These are phyloP conservation scores for Cystofilobasidium capitatum DNA, from an alignment of 768 basidiomycete genomes.

Conservation along the genomic window DNA sequence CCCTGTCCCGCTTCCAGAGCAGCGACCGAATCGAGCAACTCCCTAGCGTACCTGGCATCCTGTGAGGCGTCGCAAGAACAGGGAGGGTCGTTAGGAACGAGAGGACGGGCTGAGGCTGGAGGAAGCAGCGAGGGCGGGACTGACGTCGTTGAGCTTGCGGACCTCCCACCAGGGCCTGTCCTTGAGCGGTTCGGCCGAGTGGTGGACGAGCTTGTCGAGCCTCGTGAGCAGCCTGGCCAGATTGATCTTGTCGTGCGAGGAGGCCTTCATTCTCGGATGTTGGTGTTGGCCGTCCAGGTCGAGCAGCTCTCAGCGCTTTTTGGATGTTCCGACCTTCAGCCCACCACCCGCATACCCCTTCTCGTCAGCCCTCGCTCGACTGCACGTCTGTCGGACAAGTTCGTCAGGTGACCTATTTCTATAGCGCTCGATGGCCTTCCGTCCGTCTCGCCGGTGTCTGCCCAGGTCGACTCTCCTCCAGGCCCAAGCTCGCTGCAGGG, in stretches of 20 bases:
- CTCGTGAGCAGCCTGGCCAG: slow-evolving; percentile 14
- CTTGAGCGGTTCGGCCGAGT: neutral
- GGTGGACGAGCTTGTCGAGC: slow-evolving; percentile 9
- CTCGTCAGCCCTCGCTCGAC: neutral
- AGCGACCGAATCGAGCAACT: slow-evolving; percentile 15
- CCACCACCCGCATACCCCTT: too few species aligned
- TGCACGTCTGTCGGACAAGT: neutral
- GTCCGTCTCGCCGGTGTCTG: neutral
- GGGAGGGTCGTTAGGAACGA: neutral
- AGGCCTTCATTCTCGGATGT: neutral
- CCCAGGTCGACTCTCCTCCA: neutral
- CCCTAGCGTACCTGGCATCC: slow-evolving; percentile 22
- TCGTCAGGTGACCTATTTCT: neutral
- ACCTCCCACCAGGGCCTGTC: slow-evolving; percentile 22
- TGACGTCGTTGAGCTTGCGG: slow-evolving; percentile 23
- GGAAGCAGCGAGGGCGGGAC: neutral
- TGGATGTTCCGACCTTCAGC: too few species aligned
- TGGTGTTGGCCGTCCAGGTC: too few species aligned
- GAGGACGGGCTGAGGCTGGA: neutral
- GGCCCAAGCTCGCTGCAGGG: neutral
- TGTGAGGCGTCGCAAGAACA: neutral
- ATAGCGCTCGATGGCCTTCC: neutral
- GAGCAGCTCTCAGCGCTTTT: too few species aligned
- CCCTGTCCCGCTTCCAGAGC: neutral
- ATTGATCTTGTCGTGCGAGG: slow-evolving; percentile 23